A percentile compares a stretch with the other conserved stretches of the same genome.
Evolutionary conservation across 257 asterid genomes (phyloP).

Genomic region (Echites panduratus): DNA sequence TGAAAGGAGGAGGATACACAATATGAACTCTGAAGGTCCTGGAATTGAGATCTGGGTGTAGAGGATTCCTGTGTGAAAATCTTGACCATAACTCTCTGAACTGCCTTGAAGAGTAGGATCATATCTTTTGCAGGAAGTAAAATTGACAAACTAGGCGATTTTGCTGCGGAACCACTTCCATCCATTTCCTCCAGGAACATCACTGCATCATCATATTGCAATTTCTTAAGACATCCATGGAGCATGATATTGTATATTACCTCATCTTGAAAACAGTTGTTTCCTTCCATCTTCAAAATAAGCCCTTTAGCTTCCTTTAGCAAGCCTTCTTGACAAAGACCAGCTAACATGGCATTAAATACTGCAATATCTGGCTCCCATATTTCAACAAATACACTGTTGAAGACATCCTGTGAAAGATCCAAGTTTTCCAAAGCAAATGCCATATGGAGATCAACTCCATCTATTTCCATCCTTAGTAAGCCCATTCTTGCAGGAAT

Average conservation of each 20-base stretch:
- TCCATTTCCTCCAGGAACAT: constrained; percentile 9
- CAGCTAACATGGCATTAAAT: no score
- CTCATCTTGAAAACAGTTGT: not conserved
- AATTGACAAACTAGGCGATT: not conserved
- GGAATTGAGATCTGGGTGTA: no score
- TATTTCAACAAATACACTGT: constrained; percentile 2
- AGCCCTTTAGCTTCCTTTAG: constrained; percentile 10
- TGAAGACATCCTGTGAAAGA: not conserved
- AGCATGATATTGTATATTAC: constrained; percentile 3
- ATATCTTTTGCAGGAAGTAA: not conserved
- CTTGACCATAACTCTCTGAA: no score
- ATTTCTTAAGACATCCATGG: not conserved
- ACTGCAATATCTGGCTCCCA: no score
- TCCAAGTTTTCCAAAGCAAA: not conserved
- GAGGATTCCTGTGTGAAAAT: no score
- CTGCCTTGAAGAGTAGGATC: not conserved
- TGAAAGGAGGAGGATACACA: no score
- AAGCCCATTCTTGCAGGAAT: not conserved
- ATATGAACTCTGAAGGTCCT: no score
- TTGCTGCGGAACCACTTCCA: not conserved
- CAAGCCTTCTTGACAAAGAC: constrained; percentile 15
- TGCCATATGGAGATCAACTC: not conserved
- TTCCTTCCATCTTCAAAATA: not conserved
- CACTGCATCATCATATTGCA: not conserved
- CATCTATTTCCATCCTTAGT: constrained; percentile 9